Base-by-base conservation (phyloP, 345 rosid species). In the Conringia planisiliqua region DNA sequence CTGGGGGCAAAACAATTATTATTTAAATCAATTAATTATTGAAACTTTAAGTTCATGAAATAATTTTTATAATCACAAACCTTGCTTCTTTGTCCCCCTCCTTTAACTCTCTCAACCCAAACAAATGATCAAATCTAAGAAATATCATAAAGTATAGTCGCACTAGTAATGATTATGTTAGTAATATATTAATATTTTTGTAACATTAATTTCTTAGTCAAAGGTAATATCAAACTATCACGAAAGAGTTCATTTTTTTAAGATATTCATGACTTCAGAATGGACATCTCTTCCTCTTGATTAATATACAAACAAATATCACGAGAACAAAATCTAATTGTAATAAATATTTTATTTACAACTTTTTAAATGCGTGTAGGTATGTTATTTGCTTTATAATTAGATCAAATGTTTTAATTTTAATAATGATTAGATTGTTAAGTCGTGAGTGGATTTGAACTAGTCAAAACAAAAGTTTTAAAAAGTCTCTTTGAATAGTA, bases 31-130 rank as follows among this genome's bases (percentile, higher is more conserved):
- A 66, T 58, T 27, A 59, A 66, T 40, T 47, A 54, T 61, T 59
- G 30, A 78, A 39, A 0, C 71, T 65, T 70, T 76, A 42, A 20
- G 24, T 43, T 27, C 33, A 22, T 11, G 7, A 8, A 71, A 65
- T 71, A 65, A 32, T 58, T 77, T 66, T 58, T 72, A 51, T 78
- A 72, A 71, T 71, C 69, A 66, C n/a, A 78, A 72, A 78, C 77
- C 59, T 0, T 65, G 81, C 69, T 78, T 66, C 64, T 72, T 78
- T 78, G 81, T 72, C 77, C 73, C 75, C 73, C 48, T 58, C 27
- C 39, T 48, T 4, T 40, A 55, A 68, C 69, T 67, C 59, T 71
- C 14, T 46, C 56, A 43, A 52, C 68, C 64, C 11, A 63, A 68
- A 46, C 66, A 56, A 70, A 70, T 76, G 30, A 70, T 71, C 46